These are phyloP conservation scores for Mortierella sp. DNA, from an alignment of 371 early-diverging fungal species.

Conservation along the genomic window DNA sequence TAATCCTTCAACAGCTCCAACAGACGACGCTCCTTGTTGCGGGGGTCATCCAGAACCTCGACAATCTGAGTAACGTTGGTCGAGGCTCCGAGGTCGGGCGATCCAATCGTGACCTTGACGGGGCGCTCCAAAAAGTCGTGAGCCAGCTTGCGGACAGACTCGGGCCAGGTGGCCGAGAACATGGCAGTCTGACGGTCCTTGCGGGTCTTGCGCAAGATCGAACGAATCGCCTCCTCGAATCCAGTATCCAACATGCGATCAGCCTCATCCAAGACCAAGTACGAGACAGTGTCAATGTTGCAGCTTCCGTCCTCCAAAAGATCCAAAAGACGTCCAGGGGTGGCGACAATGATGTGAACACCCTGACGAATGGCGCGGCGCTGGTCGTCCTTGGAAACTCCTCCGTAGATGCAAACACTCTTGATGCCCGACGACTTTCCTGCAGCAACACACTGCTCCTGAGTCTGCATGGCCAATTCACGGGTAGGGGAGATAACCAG, in stretches of 20 bases:
- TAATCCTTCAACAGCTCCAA: conserved; percentile 84
- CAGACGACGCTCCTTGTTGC: conserved; percentile 86
- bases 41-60: conserved; percentile 84
- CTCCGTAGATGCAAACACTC: conserved; percentile 84
- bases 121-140: conserved; percentile 86
- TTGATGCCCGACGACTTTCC: conserved; percentile 81
- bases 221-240: conserved; percentile 92
- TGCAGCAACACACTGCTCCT: conserved; percentile 75
- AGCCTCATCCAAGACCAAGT: conserved; percentile 95
- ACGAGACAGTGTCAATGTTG: conserved; percentile 78
- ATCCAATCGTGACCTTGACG: conserved; percentile 94
- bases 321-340: conserved; percentile 97
- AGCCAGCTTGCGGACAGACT: conserved; percentile 88
- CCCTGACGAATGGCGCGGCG: conserved; percentile 70
- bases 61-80: conserved; percentile 94
- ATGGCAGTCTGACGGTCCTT: conserved; percentile 88
- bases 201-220: conserved; percentile 74
- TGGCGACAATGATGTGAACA: conserved; percentile 91
- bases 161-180: conserved; percentile 87
- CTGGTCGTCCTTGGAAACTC: conserved; percentile 81
- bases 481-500: conserved; percentile 96
- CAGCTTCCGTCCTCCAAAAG: conserved; percentile 83
- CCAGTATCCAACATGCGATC: conserved; percentile 97
- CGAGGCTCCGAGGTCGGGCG: conserved; percentile 93
- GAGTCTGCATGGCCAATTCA: conserved; percentile 96